phyloP scores from a whole-genome alignment of 2,329 filamentous ascomycete species.

The Stemphylium beticola region DNA sequence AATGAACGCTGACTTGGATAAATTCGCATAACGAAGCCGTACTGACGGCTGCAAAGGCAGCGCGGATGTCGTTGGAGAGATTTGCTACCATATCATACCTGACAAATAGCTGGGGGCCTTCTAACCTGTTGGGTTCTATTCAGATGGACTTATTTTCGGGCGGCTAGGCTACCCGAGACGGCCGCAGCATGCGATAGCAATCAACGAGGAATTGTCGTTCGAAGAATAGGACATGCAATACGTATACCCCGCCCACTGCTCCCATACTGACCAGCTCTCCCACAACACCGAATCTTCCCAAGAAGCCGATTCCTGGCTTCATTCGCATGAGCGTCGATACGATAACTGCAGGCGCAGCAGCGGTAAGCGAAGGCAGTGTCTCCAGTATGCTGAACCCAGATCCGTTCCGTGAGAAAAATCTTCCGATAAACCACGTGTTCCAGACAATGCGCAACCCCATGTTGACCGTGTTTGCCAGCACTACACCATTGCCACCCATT shows the following conservation, averaged over 20 bases:
- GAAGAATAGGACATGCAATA: constrained; percentile 40
- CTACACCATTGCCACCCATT: constrained; percentile 79
- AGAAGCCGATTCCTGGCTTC: constrained; percentile 28
- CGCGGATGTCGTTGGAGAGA: too few species aligned
- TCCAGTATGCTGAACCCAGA: constrained; percentile 26
- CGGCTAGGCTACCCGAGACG: constrained; percentile 4
- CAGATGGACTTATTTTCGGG: background rate
- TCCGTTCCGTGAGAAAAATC: constrained; percentile 36
- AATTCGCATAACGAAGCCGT: too few species aligned
- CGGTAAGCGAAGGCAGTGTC: constrained; percentile 31
- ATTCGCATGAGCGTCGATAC: constrained; percentile 47
- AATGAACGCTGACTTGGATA: too few species aligned
- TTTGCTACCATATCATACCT: background rate
- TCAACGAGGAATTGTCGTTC: constrained; percentile 42
- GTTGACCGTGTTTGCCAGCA: constrained; percentile 87
- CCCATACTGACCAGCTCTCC: constrained; percentile 52
- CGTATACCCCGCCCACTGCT: constrained; percentile 45
- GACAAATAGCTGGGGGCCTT: background rate
- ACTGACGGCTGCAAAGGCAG: too few species aligned
- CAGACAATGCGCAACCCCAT: constrained; percentile 85
- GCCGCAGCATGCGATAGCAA: constrained; percentile 44
- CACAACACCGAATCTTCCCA: constrained; percentile 47
- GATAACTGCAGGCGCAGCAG: constrained; percentile 47
- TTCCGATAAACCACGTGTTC: constrained; percentile 74
- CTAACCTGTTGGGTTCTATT: background rate